Evolutionary conservation across 257 asterid genomes (phyloP).

Genomic region (Echites panduratus): DNA sequence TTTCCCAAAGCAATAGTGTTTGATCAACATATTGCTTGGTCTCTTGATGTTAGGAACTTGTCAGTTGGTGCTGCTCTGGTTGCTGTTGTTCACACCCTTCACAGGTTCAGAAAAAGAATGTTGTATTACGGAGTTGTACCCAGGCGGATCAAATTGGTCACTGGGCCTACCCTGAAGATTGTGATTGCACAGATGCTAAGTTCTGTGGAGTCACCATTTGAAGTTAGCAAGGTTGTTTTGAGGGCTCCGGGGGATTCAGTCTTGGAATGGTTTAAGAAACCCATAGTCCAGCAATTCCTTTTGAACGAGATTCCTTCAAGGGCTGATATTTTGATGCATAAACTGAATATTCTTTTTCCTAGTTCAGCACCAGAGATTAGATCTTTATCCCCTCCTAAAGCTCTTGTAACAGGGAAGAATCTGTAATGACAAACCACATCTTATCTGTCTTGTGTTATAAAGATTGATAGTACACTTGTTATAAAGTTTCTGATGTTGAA

Average conservation of each 20-base stretch:
- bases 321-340: slow-evolving; percentile 94
- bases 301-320: slow-evolving; percentile 95
- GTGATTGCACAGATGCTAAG: slow-evolving; percentile 75
- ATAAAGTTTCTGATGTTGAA: neutral
- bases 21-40: slow-evolving; percentile 98
- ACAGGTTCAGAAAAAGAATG: slow-evolving; percentile 96
- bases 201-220: slow-evolving; percentile 86
- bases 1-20: slow-evolving; percentile 97
- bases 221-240: slow-evolving; percentile 92
- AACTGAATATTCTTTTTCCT: slow-evolving; percentile 76
- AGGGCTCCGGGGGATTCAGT: slow-evolving; percentile 96
- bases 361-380: slow-evolving; percentile 97
- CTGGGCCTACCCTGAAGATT: slow-evolving; percentile 91
- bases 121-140: slow-evolving; percentile 92
- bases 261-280: slow-evolving; percentile 95
- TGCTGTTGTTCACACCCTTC: slow-evolving; percentile 93
- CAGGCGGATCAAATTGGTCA: slow-evolving; percentile 80
- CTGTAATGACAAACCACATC: slow-evolving; percentile 26
- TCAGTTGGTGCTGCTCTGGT: slow-evolving; percentile 95
- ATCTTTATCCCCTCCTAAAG: slow-evolving; percentile 83
- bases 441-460: slow-evolving; percentile 12
- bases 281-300: slow-evolving; percentile 90
- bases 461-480: neutral
- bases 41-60: slow-evolving; percentile 89
- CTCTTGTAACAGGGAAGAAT: slow-evolving; percentile 48